phyloP scores from a whole-genome alignment of 495 filamentous ascomycete genomes.

The Astrothelium subdiscretum region DNA sequence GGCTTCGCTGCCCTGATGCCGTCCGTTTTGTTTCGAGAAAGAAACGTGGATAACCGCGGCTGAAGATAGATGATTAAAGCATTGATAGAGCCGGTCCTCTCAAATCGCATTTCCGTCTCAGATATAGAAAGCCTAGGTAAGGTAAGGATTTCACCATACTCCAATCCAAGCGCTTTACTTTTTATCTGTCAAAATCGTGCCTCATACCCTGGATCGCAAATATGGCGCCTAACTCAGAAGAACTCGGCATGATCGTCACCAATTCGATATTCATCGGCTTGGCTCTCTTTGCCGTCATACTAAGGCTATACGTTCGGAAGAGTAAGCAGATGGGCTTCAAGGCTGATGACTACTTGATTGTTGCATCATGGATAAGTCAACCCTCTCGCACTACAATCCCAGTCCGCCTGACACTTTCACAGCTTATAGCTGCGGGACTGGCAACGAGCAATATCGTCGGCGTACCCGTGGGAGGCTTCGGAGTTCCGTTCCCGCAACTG shows the following conservation, averaged over 20 bases:
- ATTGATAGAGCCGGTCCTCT: neutral
- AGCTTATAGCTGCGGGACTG: neutral
- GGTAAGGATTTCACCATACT: neutral
- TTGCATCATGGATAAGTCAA: neutral
- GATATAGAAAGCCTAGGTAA: neutral
- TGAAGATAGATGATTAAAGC: neutral
- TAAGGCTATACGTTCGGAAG: slow-evolving; percentile 1
- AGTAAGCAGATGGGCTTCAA: neutral
- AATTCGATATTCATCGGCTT: neutral
- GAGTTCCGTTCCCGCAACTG: neutral
- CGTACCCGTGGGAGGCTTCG: neutral
- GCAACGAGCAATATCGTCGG: neutral
- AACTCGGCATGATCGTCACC: neutral
- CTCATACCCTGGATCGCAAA: neutral
- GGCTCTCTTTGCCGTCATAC: neutral
- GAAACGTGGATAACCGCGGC: neutral
- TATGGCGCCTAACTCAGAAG: neutral
- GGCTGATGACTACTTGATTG: neutral
- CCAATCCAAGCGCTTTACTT: neutral
- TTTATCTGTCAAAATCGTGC: neutral
- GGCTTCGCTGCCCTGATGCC: neutral
- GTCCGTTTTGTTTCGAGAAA: neutral
- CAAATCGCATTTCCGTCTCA: neutral
- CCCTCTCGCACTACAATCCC: no score
- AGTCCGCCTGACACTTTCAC: no score